Evolutionary conservation across 2,329 filamentous ascomycete genomes (phyloP), one percentile per base, ranked within the genome.

Genomic region (Cadophora luteo-olivacea): DNA sequence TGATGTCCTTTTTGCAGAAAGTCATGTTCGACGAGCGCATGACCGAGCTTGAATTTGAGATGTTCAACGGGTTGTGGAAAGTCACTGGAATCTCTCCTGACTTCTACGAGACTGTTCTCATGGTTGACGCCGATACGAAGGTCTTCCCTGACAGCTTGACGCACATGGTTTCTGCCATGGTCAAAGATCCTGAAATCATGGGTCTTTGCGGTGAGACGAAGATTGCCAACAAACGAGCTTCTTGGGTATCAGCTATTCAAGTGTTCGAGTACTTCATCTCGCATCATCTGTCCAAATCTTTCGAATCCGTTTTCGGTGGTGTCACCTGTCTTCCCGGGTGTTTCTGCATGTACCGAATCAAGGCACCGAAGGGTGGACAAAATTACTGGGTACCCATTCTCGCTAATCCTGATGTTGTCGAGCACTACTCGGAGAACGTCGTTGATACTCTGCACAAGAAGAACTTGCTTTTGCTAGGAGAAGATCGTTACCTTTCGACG

Each of bases 311-410:
- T 73, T 99, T 99, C 81, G 96, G 96, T 82, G 96, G 96, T 91
- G 96, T 99, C 70, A 99, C 96, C 72, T 99, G 96, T 86, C 85
- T 99, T 75, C 96, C 96, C 19, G 96, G 96, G 72, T 99, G 96
- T 85, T 99, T 99, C 89, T 97, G 94, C 86, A 99, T 99, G 97
- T 99, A 99, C 84, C 92, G 96, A 77, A 98, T 99, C 87, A 99
- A 99, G 83, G 92, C 96, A 36, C 97, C 96, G 69, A 99, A 99
- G 83, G 96, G 96, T 73, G 95, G 92, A 32, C 94, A 98, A 80
- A 98, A 99, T 84, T 99, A 98, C 83, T 99, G 96, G 96, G 96
- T 99, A 29, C 96, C 96, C 8, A 98, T 99, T 77, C 87, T 99
- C 72, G 96, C 96, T 75, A 99, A 99, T 80, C 97, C 97, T 2